Evolutionary conservation across 2,329 filamentous ascomycete genomes (phyloP).

Genomic region (Colletotrichum tabaci): DNA sequence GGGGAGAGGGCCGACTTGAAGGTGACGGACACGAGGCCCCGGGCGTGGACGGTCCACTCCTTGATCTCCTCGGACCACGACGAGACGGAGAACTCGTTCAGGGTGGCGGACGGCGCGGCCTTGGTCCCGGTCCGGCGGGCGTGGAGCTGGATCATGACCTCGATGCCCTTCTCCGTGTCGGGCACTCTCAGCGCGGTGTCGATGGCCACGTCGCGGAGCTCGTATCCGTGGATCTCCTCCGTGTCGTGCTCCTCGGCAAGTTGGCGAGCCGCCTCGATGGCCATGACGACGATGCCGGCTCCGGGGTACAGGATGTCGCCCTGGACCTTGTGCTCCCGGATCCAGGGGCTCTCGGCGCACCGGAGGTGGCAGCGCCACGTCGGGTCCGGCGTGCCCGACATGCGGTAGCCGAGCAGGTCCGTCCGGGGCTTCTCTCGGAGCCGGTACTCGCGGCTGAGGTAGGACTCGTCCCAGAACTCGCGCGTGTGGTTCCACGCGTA

Average conservation of each 20-base stretch:
- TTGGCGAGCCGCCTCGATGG: conserved; percentile 43
- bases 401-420: conserved; percentile 40
- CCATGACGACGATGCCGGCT: conserved; percentile 52
- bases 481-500: conserved; percentile 44
- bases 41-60: conserved; percentile 37
- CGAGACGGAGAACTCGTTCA: conserved; percentile 38
- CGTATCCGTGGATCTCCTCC: conserved; percentile 42
- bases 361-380: conserved; percentile 42
- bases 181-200: conserved; percentile 43
- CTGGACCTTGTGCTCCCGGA: conserved; percentile 62
- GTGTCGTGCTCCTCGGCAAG: conserved; percentile 28
- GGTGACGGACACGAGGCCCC: conserved; percentile 38
- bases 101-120: conserved; percentile 23
- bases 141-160: conserved; percentile 43
- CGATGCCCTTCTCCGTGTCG: conserved; percentile 43
- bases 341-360: conserved; percentile 58
- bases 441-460: conserved; percentile 40
- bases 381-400: conserved; percentile 22
- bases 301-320: conserved; percentile 59
- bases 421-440: conserved; percentile 34
- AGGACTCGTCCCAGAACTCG: conserved; percentile 38
- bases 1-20: conserved; percentile 32
- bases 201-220: conserved; percentile 45
- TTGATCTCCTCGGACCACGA: conserved; percentile 37
- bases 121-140: conserved; percentile 39